Conservation (phyloP, 192 early-diverging fungal species). For the Coemansia guatemalensis region DNA sequence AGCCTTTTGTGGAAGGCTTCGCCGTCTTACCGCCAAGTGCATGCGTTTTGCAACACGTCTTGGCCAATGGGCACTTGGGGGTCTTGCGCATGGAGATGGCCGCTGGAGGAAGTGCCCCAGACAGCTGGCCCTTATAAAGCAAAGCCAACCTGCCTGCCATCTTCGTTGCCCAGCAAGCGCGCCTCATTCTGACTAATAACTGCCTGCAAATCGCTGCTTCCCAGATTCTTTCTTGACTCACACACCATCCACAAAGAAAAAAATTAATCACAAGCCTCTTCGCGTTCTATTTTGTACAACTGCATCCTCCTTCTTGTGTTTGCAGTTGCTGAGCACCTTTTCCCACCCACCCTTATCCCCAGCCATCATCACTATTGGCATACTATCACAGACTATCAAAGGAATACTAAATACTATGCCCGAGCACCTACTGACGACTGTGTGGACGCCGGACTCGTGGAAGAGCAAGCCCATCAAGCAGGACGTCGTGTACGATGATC, state of each 20-base stretch:
- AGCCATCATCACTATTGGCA: not conserved
- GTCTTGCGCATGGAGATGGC: not conserved
- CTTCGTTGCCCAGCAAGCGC: not conserved
- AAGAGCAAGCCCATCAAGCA: constrained; percentile 77
- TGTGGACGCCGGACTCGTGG: constrained; percentile 73
- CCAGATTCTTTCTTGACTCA: not conserved
- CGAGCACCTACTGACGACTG: not conserved
- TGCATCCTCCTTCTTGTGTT: not conserved
- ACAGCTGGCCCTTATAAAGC: not conserved
- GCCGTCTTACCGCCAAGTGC: not conserved
- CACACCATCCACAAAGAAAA: not conserved
- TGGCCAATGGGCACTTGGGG: not conserved
- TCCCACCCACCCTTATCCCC: not conserved
- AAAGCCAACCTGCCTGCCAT: not conserved
- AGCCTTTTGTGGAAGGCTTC: not conserved
- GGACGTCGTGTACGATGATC: constrained; percentile 86
- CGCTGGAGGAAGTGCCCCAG: not conserved
- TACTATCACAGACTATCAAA: not conserved
- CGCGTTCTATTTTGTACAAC: not conserved
- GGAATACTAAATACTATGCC: not conserved
- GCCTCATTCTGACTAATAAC: not conserved
- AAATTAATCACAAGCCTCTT: not conserved
- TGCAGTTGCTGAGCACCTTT: not conserved
- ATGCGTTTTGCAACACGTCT: not conserved
- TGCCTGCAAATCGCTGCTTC: not conserved